Base-by-base conservation (phyloP, 2,329 filamentous ascomycete species). In the Diplodia scrobiculata region DNA sequence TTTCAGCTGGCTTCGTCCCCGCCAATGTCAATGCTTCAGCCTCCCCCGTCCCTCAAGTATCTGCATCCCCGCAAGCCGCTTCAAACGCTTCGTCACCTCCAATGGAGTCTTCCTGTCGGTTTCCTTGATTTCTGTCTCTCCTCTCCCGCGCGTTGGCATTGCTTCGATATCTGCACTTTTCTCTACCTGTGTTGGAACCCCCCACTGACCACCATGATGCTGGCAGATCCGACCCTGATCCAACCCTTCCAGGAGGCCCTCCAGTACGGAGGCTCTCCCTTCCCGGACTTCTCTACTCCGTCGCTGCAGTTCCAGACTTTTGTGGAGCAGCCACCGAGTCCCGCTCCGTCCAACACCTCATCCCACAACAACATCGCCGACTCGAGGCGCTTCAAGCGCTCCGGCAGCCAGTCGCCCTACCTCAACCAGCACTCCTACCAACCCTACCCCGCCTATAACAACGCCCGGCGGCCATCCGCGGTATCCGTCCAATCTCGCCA, bases 401-500 rank as follows among this genome's bases (percentile, higher is more conserved):
- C 80, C 65, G 84, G 82, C 68, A 87, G 84, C 73, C 82, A 85
- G 14, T 91, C 89, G n/a, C 90, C 90, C 2, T 89, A 87, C 72
- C 82, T 89, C 68, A 84, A 84, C 69, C 82, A 79, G 69, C 79
- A 81, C 51, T 74, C 78, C 68, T 87, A 83, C 72, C 82, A 85
- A 70, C 82, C 83, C 50, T 88, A 87, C 75, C 75, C 79, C 32
- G 67, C 70, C 2, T 75, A 74, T 66, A 78, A 79, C 50, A 82
- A 71, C 47, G 77, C 84, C 66, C 84, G 90, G 51, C 83, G 89
- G 60, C 86, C 86, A 64, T 94, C 91, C 58, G 83, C 90, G 68
- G 85, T 86, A 25, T 93, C 91, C 17, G 87, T 87, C 68, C 87
- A 87, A 68, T 92, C 91, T 1, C 85, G 83, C 62, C 85, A 79